Evolutionary conservation across 1,284 basidiomycete genomes (phyloP), one percentile per base, ranked within the genome.

Genomic region (Dichomitus squalens): DNA sequence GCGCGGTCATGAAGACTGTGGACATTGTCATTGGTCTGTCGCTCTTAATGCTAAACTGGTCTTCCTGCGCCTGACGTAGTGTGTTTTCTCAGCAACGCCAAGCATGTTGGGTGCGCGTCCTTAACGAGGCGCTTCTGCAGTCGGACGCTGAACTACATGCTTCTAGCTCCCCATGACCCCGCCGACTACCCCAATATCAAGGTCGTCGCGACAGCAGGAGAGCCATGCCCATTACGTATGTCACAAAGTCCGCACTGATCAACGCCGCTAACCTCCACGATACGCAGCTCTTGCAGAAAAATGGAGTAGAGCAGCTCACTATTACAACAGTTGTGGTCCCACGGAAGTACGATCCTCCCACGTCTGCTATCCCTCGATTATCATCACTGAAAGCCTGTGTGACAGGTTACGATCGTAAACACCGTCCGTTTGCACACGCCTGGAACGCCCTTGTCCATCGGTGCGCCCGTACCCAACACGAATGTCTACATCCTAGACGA

Each of bases 391-490:
- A n/a, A n/a, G n/a, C 48, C 29, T 23, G 43, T 38, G 16, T 54
- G 25, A 40, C 48, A 83, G 82, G 80, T 84, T 33, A 85, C 83
- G 2, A 84, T 86, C 60, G 79, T 84, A 11, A 85, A 85, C 61
- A 85, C 83, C 1, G 78, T 82, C 67, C 79, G 82, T 35, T 69
- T 77, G 16, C 82, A 85, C 66, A 65, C 70, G 16, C 64, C 75
- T 16, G 79, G 78, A 12, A 64, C 73, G 21, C 66, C 72, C 12
- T 61, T 84, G 29, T 79, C 76, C 48, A 84, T 85, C 43, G 83
- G 83, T n/a, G 74, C 70, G 46, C 83, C 83, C 4, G 81, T 79
- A 2, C 82, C 83, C 4, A 86, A 86, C 66, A 85, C 82, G 64
- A 83, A 74, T 27, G 80, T 84, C 9, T 85, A 85, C 65, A 71